These are phyloP conservation scores for Tephrocybe rancida DNA, from an alignment of 768 basidiomycete genomes.

Conservation along the genomic window DNA sequence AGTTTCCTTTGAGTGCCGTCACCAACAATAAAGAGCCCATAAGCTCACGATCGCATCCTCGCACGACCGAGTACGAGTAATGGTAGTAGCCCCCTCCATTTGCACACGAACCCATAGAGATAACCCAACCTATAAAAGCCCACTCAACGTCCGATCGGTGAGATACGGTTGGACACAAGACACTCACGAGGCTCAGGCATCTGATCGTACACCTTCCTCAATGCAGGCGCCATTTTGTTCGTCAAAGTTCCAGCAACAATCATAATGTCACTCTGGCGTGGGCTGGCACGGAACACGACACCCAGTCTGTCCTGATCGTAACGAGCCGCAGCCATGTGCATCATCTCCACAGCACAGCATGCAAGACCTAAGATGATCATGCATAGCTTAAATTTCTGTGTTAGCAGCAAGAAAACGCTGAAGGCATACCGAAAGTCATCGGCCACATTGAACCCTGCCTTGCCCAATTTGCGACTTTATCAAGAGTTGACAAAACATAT, in stretches of 20 bases:
- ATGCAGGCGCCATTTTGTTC: constrained; percentile 99
- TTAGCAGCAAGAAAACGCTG: constrained; percentile 1
- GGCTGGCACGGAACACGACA: constrained; percentile 98
- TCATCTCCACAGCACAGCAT: constrained; percentile 99
- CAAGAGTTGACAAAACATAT: constrained; percentile 94
- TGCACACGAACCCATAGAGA: constrained; percentile 99
- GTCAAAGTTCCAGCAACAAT: constrained; percentile 99
- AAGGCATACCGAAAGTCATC: constrained; percentile 84
- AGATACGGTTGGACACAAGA: background rate
- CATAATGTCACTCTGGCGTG: constrained; percentile 97
- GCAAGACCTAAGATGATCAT: constrained; percentile 69
- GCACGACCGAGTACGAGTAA: constrained; percentile 98
- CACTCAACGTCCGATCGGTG: constrained; percentile 5
- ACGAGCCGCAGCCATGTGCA: constrained; percentile 99
- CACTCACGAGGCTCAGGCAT: constrained; percentile 94
- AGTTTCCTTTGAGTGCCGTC: constrained; percentile 7
- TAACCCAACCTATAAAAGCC: constrained; percentile 79
- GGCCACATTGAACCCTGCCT: constrained; percentile 99
- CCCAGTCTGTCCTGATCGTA: constrained; percentile 99
- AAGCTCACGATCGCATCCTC: constrained; percentile 90
- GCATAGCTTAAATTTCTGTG: constrained; percentile 1
- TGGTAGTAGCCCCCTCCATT: constrained; percentile 98
- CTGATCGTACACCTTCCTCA: constrained; percentile 96
- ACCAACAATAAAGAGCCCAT: constrained; percentile 2
- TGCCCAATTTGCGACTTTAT: constrained; percentile 98